These are phyloP conservation scores for Hydrangea macrophylla DNA, from an alignment of 148 eudicot species.

Conservation along the genomic window DNA sequence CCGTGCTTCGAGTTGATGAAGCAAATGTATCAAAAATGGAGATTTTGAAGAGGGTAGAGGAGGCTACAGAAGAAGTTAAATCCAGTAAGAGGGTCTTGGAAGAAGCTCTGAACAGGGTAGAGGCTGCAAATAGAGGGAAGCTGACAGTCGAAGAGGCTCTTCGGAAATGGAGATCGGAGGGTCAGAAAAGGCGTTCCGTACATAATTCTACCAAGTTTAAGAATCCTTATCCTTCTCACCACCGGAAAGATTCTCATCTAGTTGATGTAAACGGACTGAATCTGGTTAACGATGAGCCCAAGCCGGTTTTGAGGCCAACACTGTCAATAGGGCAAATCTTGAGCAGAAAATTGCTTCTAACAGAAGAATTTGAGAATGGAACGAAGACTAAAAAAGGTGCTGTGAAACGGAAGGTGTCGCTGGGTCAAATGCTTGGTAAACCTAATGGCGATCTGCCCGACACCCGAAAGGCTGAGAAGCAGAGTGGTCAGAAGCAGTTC, in stretches of 20 bases:
- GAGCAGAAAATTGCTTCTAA: constrained; percentile 75
- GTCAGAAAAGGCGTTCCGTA: constrained; percentile 61
- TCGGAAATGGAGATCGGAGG: constrained; percentile 86
- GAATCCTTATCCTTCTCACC: constrained; percentile 42
- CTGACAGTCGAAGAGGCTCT: constrained; percentile 86
- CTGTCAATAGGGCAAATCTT: constrained; percentile 93
- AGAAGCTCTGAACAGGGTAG: constrained; percentile 72
- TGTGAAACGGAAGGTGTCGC: constrained; percentile 53
- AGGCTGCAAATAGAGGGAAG: constrained; percentile 64
- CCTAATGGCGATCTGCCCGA: constrained; percentile 29
- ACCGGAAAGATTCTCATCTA: constrained; percentile 39
- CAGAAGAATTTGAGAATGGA: constrained; percentile 66
- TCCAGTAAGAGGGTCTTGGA: constrained; percentile 64
- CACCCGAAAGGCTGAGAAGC: constrained; percentile 44
- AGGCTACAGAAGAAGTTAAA: constrained; percentile 77
- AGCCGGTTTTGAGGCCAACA: constrained; percentile 54
- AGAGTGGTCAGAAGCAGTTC: constrained; percentile 27
- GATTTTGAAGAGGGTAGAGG: constrained; percentile 64
- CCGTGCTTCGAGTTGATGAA: constrained; percentile 57
- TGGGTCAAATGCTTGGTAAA: constrained; percentile 82
- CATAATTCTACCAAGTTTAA: constrained; percentile 71
- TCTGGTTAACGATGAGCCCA: constrained; percentile 29
- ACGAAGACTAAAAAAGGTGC: constrained; percentile 17
- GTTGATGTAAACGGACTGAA: constrained; percentile 55
- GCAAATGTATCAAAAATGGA: constrained; percentile 56